Evolutionary conservation across 1,139 yeast species (phyloP), one percentile per base, ranked within the genome.

Genomic region (Casaregolazyma lundiana): DNA sequence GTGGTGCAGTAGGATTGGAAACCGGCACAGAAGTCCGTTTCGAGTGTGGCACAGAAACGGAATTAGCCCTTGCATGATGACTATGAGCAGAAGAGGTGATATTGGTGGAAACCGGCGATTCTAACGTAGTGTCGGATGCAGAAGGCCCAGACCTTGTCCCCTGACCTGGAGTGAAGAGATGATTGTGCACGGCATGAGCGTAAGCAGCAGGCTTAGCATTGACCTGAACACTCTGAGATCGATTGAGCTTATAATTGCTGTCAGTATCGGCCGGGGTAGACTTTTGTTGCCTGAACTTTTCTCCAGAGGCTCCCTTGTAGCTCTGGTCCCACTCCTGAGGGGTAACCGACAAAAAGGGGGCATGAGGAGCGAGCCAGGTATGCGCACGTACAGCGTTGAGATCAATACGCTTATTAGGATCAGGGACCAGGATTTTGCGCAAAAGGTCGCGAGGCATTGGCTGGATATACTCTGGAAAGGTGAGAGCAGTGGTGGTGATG

Each of bases 391-490:
- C 82, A 44, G 80, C 82, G 55, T 75, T 74, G 54, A 92, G 73
- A 40, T 71, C 72, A 36, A 87, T 77, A 65, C 99, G 80, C 58
- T 75, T 79, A 53, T 70, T 76, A n/a, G 98, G 98, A 62, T 87
- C 87, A 1, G 95, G 77, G 4, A 88, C 94, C 49, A 90, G 76
- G 35, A 92, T 84, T 61, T 84, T 83, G 58, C 97, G 76, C 50
- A 92, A 70, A 53, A 92, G 72, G 66, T 92, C 97, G 66, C 99
- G 78, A 9, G 98, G 95, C 64, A 87, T 75, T 2, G 97, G 95
- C 44, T 84, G 82, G 48, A 94, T 81, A 62, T 88, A 90, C 64
- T 90, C 97, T 1, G 98, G 98, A 68, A 92, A 92, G 2, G 97
- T 92, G 59, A 92, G 72, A 4, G 96, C 89, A 1, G 97, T 88